These are phyloP conservation scores for Magnusiomyces paraingens DNA, from an alignment of 1,139 yeast genomes.

Conservation along the genomic window DNA sequence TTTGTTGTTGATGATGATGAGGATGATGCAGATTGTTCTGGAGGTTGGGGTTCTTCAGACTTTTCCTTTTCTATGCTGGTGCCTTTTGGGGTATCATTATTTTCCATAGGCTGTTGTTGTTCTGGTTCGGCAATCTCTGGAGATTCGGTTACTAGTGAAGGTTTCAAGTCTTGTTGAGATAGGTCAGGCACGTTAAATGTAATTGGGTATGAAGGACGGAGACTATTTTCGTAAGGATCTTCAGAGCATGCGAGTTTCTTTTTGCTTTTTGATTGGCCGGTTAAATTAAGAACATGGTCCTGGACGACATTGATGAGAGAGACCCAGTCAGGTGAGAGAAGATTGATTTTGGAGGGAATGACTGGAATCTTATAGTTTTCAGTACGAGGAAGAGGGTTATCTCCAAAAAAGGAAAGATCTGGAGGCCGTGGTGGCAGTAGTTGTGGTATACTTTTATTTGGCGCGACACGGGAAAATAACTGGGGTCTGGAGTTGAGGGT, in stretches of 20 bases:
- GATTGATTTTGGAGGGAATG: constrained; percentile 18
- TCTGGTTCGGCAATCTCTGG: no score
- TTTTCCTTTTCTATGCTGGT: background rate
- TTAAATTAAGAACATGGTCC: constrained; percentile 18
- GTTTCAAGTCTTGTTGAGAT: no score
- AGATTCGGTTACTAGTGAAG: no score
- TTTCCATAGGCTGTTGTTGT: no score
- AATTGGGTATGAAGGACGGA: constrained; percentile 20
- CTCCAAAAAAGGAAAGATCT: constrained; percentile 28
- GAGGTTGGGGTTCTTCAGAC: no score
- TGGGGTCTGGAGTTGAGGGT: constrained; percentile 29
- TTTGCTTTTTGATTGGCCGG: constrained; percentile 19
- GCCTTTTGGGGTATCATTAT: no score
- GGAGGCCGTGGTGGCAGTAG: background rate
- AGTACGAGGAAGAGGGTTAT: constrained; percentile 34
- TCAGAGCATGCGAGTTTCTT: constrained; percentile 18
- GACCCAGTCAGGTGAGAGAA: constrained; percentile 26
- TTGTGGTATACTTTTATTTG: background rate
- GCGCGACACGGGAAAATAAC: no score
- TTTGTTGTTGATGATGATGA: background rate
- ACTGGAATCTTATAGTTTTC: constrained; percentile 11
- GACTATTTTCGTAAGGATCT: constrained; percentile 25
- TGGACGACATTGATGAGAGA: constrained; percentile 24
- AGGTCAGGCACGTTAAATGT: constrained; percentile 19
- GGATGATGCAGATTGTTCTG: background rate